Evolutionary conservation across 768 basidiomycete genomes (phyloP), one percentile per base, ranked within the genome.

Genomic region (Amanita rimosa): DNA sequence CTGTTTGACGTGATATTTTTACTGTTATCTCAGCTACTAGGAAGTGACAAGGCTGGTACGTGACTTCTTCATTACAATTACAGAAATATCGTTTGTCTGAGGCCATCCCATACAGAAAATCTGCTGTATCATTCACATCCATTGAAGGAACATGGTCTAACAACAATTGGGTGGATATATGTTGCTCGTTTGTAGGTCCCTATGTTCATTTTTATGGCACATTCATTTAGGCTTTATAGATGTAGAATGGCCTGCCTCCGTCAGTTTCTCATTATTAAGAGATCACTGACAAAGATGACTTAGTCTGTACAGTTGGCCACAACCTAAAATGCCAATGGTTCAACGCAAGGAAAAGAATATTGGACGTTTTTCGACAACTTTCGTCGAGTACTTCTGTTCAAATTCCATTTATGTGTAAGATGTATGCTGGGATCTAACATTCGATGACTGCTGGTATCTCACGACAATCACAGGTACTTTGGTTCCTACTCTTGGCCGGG

Each of bases 221-320:
- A 3, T 27, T 9, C 11, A 49, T 55, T 29, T 39, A n/a, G n/a
- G n/a, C n/a, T 46, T 27, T 16, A 31, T 37, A 79, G 78, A 16
- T 78, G 74, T 54, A 64, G 67, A 52, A 64, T 67, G 7, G 53
- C 79, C 6, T 72, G 70, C 48, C 56, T 79, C 27, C 52, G 79
- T 79, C 57, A 40, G 74, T 67, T 5, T 39, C 49, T 17, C 13
- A 13, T 39, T 17, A 27, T 6, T n/a, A n/a, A n/a, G 8, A n/a
- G n/a, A 2, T 2, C 10, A 21, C 13, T 10, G 17, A 41, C 38
- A 10, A n/a, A 21, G 22, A 46, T 40, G 33, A 31, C 46, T 33
- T 45, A 39, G 11, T 44, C 24, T 37, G 45, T 22, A 22, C 22
- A 62, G 64, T 64, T 34, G 64, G 65, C 19, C 63, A 63, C 51